These are phyloP conservation scores for Ceratobasidium sp. DNA, from an alignment of 1,284 basidiomycete species.

Conservation along the genomic window DNA sequence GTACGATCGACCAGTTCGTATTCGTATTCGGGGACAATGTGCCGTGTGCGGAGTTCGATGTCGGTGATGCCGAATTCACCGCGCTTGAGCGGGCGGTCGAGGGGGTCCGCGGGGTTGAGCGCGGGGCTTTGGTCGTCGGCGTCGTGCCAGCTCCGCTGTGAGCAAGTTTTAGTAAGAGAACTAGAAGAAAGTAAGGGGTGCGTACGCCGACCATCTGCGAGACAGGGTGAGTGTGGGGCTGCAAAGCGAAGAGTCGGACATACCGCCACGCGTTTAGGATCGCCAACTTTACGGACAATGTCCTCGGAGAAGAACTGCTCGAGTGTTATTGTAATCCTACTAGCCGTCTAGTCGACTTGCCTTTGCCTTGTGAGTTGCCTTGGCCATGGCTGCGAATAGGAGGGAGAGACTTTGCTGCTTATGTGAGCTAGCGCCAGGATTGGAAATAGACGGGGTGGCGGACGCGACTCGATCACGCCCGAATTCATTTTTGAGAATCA, in stretches of 20 bases:
- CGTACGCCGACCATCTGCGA: conserved; percentile 40
- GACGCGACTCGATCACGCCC: too few relatives aligned
- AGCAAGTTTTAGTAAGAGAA: conserved; percentile 16
- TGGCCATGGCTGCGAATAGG: conserved; percentile 11
- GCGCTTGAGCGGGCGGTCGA: conserved; percentile 76
- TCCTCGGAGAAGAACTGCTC: conserved; percentile 79
- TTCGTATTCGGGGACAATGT: conserved; percentile 76
- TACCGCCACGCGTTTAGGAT: conserved; percentile 53
- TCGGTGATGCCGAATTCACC: conserved; percentile 88
- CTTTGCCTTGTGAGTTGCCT: conserved; percentile 25
- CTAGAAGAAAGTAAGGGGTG: neutral
- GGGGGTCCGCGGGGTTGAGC: conserved; percentile 65
- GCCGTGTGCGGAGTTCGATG: conserved; percentile 66
- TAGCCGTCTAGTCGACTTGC: neutral
- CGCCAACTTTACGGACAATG: conserved; percentile 65
- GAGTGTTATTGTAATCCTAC: neutral
- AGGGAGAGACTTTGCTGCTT: conserved; percentile 9
- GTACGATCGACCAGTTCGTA: conserved; percentile 81
- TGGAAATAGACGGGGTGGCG: conserved; percentile 11
- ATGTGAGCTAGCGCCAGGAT: conserved; percentile 12
- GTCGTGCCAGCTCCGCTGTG: conserved; percentile 83
- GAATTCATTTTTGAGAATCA: too few relatives aligned
- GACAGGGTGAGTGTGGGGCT: conserved; percentile 46
- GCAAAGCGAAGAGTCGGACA: conserved; percentile 25
- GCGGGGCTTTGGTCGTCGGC: conserved; percentile 68